Conservation (phyloP, 2,329 filamentous ascomycete species). For the Raffaelea ambrosiae region DNA sequence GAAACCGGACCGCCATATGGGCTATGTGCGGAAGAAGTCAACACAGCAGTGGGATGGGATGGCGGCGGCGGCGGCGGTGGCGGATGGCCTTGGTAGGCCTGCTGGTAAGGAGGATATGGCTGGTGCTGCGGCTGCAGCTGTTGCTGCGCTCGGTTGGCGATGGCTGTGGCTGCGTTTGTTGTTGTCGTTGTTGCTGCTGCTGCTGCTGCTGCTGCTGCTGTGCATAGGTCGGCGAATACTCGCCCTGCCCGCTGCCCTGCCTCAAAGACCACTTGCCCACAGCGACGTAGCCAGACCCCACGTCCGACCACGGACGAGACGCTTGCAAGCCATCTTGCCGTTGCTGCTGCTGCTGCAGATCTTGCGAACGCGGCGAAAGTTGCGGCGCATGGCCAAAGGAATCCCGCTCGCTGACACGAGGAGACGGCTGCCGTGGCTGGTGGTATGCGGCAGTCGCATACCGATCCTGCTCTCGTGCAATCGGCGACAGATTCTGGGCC, state of each 20-base stretch:
- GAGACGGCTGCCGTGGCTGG: slow-evolving; percentile 1
- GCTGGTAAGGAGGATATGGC: not conserved
- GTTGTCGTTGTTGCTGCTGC: not conserved
- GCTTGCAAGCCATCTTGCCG: not conserved
- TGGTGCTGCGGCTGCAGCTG: not conserved
- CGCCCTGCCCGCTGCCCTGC: not conserved
- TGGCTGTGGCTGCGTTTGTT: not conserved
- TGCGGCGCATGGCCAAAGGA: not conserved
- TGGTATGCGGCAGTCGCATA: not conserved
- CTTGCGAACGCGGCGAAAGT: slow-evolving; percentile 3
- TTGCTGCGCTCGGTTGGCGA: not conserved
- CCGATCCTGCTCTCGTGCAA: not conserved
- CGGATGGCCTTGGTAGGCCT: not conserved
- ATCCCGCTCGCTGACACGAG: not conserved
- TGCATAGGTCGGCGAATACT: not conserved
- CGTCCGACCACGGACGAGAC: slow-evolving; percentile 4
- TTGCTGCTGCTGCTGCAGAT: not conserved
- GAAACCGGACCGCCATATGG: not conserved
- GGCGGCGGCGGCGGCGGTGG: not conserved
- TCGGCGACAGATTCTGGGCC: too few relatives aligned
- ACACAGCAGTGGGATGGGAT: not conserved
- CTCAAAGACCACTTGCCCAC: slow-evolving; percentile 6
- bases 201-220: not conserved
- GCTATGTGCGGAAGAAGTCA: not conserved
- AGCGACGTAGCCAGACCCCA: slow-evolving; percentile 5